Evolutionary conservation across 805 yeast genomes (phyloP), one percentile per base, ranked within the genome.

Genomic region (Middelhovenomyces tepae): DNA sequence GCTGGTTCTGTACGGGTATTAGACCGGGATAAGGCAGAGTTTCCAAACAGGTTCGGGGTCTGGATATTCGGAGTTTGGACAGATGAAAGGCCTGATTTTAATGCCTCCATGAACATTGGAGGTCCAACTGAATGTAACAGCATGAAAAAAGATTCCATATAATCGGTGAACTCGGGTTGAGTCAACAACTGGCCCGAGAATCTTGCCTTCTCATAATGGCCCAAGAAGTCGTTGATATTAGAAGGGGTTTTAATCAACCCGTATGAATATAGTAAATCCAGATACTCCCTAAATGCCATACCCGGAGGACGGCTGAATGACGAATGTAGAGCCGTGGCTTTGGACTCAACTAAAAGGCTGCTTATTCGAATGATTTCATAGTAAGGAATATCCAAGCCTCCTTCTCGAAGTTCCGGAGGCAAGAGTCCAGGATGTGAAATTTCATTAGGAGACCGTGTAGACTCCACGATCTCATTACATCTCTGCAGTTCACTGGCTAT

Each of bases 121-220:
- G 29, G 19, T 26, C 27, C 32, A n/a, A 45, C 31, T 18, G 48
- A 13, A 32, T 35, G 27, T 25, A 42, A 34, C 10, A 53, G 21
- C 16, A 25, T 25, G 11, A 42, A 29, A 16, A 46, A 38, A n/a
- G 40, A 25, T 27, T 63, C 64, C 64, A 85, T 70, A 47, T 83
- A 75, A 26, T 61, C 66, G 18, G 71, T 54, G 47, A 86, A 73
- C 25, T 78, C 78, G 3, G 58, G 61, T 42, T 77, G 75, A 1
- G 68, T 55, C 11, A 84, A 71, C 11, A 73, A 64, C 13, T 62
- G 53, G 2, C 82, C 80, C 4, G 89, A 71, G 53, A 75, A 86
- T 38, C 84, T 62, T 22, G 78, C 63, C 31, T 62, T 59, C 44
- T 86, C 95, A 57, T 84, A 86, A 9, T 71, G 53, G 3, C 59